Evolutionary conservation across 75 land plant genomes (phyloP).

Genomic region (Cunninghamia lanceolata): DNA sequence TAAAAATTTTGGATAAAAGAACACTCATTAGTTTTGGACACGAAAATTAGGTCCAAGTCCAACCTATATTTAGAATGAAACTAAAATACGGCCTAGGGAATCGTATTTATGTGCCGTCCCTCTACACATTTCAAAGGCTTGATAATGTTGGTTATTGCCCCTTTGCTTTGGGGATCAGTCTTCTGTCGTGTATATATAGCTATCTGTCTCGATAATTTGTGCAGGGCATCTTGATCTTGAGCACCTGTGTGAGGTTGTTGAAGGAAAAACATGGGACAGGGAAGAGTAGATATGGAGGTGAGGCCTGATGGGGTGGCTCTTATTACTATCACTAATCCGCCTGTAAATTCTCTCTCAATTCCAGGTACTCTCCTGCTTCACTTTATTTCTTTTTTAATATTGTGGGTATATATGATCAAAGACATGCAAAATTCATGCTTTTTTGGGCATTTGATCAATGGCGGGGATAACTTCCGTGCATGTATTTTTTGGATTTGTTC

Average conservation of each 20-base stretch:
- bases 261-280: slow-evolving; percentile 17
- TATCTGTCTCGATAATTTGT: background rate
- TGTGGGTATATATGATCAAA: background rate
- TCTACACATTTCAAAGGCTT: no score
- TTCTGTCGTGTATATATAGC: background rate
- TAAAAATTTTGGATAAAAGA: no score
- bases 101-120: no score
- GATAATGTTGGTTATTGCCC: background rate
- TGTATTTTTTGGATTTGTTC: background rate
- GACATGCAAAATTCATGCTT: background rate
- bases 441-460: background rate
- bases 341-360: slow-evolving; percentile 63
- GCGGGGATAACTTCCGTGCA: background rate
- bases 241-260: background rate
- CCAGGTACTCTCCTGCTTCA: slow-evolving; percentile 32
- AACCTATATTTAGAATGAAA: no score
- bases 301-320: slow-evolving; percentile 65
- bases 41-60: no score
- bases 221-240: no score
- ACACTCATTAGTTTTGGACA: no score
- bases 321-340: slow-evolving; percentile 62
- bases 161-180: background rate
- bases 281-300: slow-evolving; percentile 47
- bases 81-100: no score
- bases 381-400: background rate